A percentile compares a stretch with the other conserved stretches of the same genome.
These are phyloP conservation scores for Erythrophleum fordii DNA, from an alignment of 306 rosid genomes.

Conservation along the genomic window DNA sequence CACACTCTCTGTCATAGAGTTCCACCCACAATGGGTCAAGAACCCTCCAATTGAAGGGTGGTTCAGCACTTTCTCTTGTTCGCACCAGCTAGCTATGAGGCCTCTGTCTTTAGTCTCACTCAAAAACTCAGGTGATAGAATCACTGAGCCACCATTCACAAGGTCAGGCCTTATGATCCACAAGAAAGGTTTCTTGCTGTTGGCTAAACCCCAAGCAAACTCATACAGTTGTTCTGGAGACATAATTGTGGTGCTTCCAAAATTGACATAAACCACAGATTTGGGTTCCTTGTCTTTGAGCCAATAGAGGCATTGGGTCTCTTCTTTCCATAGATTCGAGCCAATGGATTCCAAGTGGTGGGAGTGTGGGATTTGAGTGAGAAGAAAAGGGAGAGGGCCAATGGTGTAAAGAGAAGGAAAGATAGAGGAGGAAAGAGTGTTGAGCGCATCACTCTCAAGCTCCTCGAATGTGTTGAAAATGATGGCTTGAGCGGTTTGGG, in stretches of 20 bases:
- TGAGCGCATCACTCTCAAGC: constrained; percentile 20
- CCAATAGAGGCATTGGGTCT: background rate
- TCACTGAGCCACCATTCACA: background rate
- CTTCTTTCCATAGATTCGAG: constrained; percentile 38
- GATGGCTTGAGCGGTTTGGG: background rate
- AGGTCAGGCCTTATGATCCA: background rate
- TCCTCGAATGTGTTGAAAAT: constrained; percentile 38
- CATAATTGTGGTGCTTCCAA: background rate
- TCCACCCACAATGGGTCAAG: background rate
- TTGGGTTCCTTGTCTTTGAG: background rate
- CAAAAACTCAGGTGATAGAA: background rate
- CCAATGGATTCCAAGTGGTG: background rate
- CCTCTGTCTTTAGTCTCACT: background rate
- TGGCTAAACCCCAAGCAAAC: background rate
- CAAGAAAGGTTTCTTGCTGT: background rate
- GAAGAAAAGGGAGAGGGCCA: constrained; percentile 3
- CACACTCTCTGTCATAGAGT: background rate
- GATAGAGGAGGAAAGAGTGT: constrained; percentile 7
- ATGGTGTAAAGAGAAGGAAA: background rate
- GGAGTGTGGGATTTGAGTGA: background rate
- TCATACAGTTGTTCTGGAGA: background rate
- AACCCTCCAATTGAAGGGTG: background rate
- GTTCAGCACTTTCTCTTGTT: background rate
- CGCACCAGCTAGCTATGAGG: background rate
- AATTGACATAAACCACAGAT: background rate